Base-by-base conservation (phyloP, 345 rosid species). In the Isatis tinctoria region DNA sequence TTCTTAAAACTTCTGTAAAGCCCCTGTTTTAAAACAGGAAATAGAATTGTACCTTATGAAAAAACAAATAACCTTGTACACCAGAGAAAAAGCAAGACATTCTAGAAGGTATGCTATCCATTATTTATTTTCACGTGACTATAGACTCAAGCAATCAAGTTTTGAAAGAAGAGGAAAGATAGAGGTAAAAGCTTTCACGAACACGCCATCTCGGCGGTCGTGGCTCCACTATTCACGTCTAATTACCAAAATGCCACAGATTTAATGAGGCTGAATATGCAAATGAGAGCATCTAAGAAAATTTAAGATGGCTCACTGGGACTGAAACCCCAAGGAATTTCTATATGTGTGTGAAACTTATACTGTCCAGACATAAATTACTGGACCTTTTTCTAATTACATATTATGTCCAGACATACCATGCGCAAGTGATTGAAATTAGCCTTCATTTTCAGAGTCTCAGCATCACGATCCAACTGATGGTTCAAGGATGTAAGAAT, bases 381-480 rank as follows among this genome's bases (percentile, higher is more conserved):
- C 39, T 51, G 47, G 57, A 32, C 54, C 44, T 73, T 52, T 30
- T 41, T 13, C 14, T 8, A 47, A 18, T 18, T 28, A 53, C 63
- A 52, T 54, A 58, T 66, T n/a, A 9, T 12, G 18, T 57, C 60
- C 72, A 66, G 24, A 81, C 97, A 83, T 82, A 93, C 97, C 35
- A 83, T 58, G 60, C 85, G 87, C 74, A 89, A 79, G 59, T 77
- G 85, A 82, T 84, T 85, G 62, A 85, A 52, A 81, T 93, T 93
- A 58, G 88, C 96, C 81, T 89, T 89, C 85, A 83, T 74, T 82
- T 89, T 93, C 60, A 89, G 87, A 64, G 88, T 89, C 73, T 87
- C 97, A 60, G 90, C 79, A 85, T 93, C 97, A 73, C 83, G 83
- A 73, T 88, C 93, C 83, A 93, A 70, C 43, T 91, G 96, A 62